Evolutionary conservation across 495 filamentous ascomycete genomes (phyloP).

Genomic region (Tuber borchii): DNA sequence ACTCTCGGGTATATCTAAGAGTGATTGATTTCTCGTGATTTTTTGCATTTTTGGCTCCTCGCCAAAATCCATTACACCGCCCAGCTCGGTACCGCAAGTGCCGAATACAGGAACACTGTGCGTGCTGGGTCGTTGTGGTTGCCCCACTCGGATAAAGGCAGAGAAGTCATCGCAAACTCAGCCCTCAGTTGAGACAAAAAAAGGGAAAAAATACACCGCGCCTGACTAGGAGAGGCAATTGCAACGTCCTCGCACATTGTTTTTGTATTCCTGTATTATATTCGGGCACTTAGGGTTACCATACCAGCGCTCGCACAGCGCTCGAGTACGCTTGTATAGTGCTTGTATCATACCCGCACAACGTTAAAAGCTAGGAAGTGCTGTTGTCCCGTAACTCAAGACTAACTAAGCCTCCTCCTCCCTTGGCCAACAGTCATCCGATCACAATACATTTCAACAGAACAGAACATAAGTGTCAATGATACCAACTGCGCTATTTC

Average conservation of each 20-base stretch:
- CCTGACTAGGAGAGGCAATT: too few species aligned
- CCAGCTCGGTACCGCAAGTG: background rate
- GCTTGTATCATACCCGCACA: background rate
- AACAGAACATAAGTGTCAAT: background rate
- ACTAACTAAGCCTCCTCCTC: background rate
- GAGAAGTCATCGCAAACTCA: too few species aligned
- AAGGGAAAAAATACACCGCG: too few species aligned
- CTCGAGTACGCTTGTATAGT: background rate
- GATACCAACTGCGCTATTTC: background rate
- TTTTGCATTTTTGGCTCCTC: background rate
- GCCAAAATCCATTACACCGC: background rate
- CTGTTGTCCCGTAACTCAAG: background rate
- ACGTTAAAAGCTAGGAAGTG: background rate
- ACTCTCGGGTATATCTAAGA: background rate
- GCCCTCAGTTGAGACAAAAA: too few species aligned
- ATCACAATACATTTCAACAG: background rate
- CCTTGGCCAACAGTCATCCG: background rate
- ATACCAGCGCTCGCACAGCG: too few species aligned
- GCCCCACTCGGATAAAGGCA: too few species aligned
- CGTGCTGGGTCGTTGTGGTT: too few species aligned
- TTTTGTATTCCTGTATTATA: too few species aligned
- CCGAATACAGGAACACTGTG: background rate
- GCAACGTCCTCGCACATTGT: too few species aligned
- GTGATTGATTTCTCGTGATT: background rate
- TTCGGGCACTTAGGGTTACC: too few species aligned